Evolutionary conservation across 2,329 filamentous ascomycete species (phyloP).

Genomic region (Beauveria bassiana): DNA sequence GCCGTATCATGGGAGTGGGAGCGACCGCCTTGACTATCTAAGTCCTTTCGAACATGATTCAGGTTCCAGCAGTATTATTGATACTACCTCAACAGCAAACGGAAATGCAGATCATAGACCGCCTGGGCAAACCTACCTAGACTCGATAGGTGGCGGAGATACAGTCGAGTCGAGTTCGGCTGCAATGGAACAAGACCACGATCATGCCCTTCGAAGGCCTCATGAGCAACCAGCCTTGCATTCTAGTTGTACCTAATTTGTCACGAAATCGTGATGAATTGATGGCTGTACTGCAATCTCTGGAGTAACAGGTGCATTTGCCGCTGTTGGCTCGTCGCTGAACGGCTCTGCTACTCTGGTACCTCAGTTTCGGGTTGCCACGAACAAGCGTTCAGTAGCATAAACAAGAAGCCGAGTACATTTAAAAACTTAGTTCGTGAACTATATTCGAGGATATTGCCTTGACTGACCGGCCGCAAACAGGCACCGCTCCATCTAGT

Average conservation of each 20-base stretch:
- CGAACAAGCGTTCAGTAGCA: neutral
- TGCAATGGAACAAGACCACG: neutral
- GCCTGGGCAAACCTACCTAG: neutral
- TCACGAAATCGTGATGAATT: no score
- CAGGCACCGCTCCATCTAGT: neutral
- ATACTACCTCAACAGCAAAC: neutral
- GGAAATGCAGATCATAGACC: neutral
- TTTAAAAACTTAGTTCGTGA: neutral
- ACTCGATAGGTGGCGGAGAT: no score
- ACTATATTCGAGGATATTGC: neutral
- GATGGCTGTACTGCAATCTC: no score
- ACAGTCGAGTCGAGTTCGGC: neutral
- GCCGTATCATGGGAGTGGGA: slow-evolving; percentile 24
- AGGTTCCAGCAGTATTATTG: neutral
- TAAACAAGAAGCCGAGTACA: neutral
- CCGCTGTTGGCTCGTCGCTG: neutral
- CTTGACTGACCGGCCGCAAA: neutral
- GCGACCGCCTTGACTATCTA: neutral
- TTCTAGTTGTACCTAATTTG: neutral
- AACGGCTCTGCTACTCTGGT: neutral
- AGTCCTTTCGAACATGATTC: neutral
- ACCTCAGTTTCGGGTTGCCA: neutral
- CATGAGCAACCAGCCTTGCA: neutral
- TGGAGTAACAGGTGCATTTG: neutral
- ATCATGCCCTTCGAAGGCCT: no score